Evolutionary conservation across 345 rosid species (phyloP).

Genomic region (Lepidium aucheri): DNA sequence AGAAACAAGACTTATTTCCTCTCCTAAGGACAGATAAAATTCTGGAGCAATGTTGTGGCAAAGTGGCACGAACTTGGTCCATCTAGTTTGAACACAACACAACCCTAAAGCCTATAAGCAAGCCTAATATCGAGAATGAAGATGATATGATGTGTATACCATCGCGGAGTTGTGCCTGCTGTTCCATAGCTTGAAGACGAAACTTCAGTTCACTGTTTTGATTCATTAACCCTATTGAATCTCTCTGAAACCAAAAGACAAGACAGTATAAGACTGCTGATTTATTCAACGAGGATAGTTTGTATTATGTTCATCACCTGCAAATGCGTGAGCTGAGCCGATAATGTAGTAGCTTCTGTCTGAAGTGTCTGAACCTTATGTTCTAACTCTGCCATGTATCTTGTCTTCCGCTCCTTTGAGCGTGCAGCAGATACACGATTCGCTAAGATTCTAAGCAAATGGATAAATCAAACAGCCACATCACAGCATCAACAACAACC

Average conservation of each 20-base stretch:
- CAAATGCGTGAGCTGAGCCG: slow-evolving; percentile 70
- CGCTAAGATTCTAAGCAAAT: slow-evolving; percentile 57
- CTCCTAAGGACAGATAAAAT: no score
- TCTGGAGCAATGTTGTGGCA: no score
- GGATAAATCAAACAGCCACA: not conserved
- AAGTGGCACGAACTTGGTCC: no score
- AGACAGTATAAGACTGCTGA: not conserved
- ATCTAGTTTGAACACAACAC: not conserved
- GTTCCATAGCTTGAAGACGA: slow-evolving; percentile 59
- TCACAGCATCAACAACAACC: not conserved
- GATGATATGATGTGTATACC: slow-evolving; percentile 9
- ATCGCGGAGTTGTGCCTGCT: slow-evolving; percentile 51
- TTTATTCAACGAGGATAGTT: not conserved
- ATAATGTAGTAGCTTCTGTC: slow-evolving; percentile 74
- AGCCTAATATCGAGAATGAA: not conserved
- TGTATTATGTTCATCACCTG: slow-evolving; percentile 35
- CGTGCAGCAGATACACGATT: slow-evolving; percentile 87
- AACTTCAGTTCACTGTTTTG: slow-evolving; percentile 54
- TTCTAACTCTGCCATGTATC: slow-evolving; percentile 67
- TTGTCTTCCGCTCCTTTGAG: slow-evolving; percentile 77
- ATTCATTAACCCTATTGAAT: slow-evolving; percentile 35
- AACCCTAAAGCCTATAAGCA: not conserved
- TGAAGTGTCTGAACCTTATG: slow-evolving; percentile 84
- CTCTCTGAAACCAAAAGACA: slow-evolving; percentile 31
- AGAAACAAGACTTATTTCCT: no score